Percentiles rank a stretch among this genome's conserved stretches.
These are phyloP conservation scores for Skeletonema costatum DNA, from an alignment of 108 stramenopile species.

Conservation along the genomic window DNA sequence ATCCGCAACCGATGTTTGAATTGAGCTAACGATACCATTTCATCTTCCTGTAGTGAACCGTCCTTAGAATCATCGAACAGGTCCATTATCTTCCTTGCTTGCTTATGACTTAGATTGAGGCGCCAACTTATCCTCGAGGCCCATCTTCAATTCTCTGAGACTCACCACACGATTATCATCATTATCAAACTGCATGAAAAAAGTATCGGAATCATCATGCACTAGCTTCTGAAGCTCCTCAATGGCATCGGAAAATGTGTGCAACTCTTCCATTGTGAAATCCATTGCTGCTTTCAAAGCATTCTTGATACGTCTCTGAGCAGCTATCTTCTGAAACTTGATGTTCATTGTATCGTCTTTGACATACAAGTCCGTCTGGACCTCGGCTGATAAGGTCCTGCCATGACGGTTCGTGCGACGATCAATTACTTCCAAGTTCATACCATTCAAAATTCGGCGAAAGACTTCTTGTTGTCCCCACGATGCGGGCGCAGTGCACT, in stretches of 20 bases:
- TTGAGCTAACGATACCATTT: background rate
- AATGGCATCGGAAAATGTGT: background rate
- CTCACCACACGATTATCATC: background rate
- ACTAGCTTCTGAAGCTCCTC: background rate
- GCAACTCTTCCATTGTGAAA: background rate
- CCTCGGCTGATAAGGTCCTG: slow-evolving; percentile 5
- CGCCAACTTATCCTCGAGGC: background rate
- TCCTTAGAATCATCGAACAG: background rate
- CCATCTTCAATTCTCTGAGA: background rate
- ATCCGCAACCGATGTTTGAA: background rate
- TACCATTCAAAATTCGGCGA: slow-evolving; percentile 23
- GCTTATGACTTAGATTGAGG: background rate
- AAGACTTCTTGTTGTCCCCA: slow-evolving; percentile 52
- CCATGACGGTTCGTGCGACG: slow-evolving; percentile 25
- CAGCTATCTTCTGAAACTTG: slow-evolving; percentile 1
- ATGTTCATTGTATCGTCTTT: background rate
- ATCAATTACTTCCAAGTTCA: slow-evolving; percentile 47
- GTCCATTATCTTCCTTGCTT: background rate
- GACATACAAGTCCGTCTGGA: slow-evolving; percentile 30
- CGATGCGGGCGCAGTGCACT: slow-evolving; percentile 21
- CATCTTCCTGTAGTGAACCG: background rate
- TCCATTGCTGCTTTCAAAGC: background rate
- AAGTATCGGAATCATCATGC: background rate
- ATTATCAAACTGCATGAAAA: background rate
- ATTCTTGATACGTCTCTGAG: background rate